Conservation (phyloP, 1,284 basidiomycete species). For the Boletus mariae region DNA sequence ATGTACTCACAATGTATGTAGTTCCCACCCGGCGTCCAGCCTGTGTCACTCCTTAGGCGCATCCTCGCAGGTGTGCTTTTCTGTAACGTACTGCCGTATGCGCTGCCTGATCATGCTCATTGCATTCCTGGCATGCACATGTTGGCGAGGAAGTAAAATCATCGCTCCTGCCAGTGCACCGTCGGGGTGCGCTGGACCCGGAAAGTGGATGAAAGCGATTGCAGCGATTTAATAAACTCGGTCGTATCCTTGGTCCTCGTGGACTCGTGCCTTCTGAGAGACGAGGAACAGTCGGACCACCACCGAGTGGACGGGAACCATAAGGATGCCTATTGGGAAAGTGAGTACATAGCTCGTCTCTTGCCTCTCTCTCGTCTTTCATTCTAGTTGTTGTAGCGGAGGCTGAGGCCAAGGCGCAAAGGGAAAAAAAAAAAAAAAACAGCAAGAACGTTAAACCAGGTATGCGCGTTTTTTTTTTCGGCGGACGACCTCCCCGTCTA, state of each 20-base stretch:
- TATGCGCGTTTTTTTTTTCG: conserved; percentile 14
- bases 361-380: background rate
- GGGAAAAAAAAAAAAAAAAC: conserved; percentile 37
- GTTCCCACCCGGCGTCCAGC: background rate
- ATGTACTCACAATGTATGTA: too few species aligned
- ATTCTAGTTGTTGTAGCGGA: conserved; percentile 22
- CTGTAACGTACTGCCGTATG: conserved; percentile 22
- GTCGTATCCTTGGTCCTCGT: conserved; percentile 87
- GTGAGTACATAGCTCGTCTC: conserved; percentile 32
- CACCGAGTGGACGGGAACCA: conserved; percentile 86
- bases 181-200: too few species aligned
- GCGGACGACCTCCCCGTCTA: background rate
- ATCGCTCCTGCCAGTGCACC: too few species aligned
- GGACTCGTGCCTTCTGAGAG: conserved; percentile 95
- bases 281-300: conserved; percentile 91
- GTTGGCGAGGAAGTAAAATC: too few species aligned
- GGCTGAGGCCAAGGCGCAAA: conserved; percentile 29
- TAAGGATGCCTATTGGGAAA: too few species aligned
- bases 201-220: too few species aligned
- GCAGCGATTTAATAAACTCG: conserved; percentile 54
- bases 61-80: conserved; percentile 1
- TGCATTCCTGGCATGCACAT: conserved; percentile 43
- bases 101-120: conserved; percentile 40
- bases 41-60: conserved; percentile 13
- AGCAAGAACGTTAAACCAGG: conserved; percentile 38